Evolutionary conservation across 306 rosid species (phyloP).

Genomic region (Ziziphus jujuba): DNA sequence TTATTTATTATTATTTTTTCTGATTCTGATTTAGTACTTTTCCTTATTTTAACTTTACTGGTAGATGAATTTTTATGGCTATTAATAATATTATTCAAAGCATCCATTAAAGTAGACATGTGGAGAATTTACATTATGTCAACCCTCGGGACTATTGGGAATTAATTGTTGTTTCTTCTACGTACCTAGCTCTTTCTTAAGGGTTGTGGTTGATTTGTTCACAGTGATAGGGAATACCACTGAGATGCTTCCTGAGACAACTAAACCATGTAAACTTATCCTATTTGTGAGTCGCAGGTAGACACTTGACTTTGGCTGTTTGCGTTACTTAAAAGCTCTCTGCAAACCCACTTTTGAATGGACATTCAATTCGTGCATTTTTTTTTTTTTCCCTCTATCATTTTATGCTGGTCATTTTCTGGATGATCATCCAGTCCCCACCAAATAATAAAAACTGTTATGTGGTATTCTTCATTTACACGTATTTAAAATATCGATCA

Average conservation of each 20-base stretch:
- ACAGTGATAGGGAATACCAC: neutral
- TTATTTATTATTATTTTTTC: neutral
- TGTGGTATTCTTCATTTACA: no score
- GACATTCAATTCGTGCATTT: neutral
- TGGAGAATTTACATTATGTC: slow-evolving; percentile 2
- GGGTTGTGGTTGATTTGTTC: neutral
- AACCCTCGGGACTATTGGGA: neutral
- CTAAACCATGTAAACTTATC: neutral
- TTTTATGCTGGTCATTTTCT: no score
- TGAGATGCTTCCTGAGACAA: neutral
- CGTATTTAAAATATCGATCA: no score
- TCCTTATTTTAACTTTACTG: neutral
- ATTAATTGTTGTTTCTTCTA: neutral
- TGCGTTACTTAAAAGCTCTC: slow-evolving; percentile 4
- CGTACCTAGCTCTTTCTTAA: neutral
- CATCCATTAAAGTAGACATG: neutral
- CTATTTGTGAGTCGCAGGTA: neutral
- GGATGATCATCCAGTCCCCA: no score
- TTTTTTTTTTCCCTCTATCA: no score
- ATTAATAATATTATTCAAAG: no score
- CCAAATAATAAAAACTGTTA: no score
- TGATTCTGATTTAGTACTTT: neutral
- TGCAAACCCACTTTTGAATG: slow-evolving; percentile 1
- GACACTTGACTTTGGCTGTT: slow-evolving; percentile 9
- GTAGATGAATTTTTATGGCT: neutral